Evolutionary conservation across 352 stramenopile species (phyloP), one percentile per base, ranked within the genome.

Genomic region (Phytophthora fragariaefolia): DNA sequence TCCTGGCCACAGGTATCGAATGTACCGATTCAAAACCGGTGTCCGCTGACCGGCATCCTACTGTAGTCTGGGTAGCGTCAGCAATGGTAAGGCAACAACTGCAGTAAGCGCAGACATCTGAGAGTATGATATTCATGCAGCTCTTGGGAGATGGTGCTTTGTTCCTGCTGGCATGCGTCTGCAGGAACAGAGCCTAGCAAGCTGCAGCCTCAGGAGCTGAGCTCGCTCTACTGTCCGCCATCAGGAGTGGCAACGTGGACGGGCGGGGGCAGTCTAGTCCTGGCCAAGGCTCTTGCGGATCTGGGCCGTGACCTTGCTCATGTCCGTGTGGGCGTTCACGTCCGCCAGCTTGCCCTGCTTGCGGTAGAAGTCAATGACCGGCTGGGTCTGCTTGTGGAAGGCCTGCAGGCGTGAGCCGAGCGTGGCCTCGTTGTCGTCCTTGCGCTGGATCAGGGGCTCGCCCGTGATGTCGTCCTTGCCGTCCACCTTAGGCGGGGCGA

Each of bases 351-450:
- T 96, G 70, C 85, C 87, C 76, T 96, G 80, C 66, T 85, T 73
- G 70, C 83, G 83, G 80, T 96, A 96, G 52, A 91, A 96, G 68
- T 93, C 86, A 62, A 99, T 94, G 55, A 99, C 97, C 6, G 97
- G 97, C 66, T 98, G 85, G 47, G 97, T 99, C 84, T 99, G 95
- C 73, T 97, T 92, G 88, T 99, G 97, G 80, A 99, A 99, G 42
- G 92, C 85, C 45, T 90, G 56, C 56, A 99, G 90, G 76, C 97
- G 89, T 66, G 92, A 97, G 42, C 87, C 79, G 27, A 99, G 77
- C 48, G 94, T 98, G 36, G 83, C 80, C 22, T 97, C 91, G 58
- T 97, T 99, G 84, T 99, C 97, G 84, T 99, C 97, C 71, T 97
- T 97, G 72, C 97, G 90, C 81, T 99, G 96, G 83, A 99, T 99